Percentiles rank a stretch among this genome's conserved stretches.
Evolutionary conservation across 345 rosid genomes (phyloP).

Genomic region (Melaleuca quinquenervia): DNA sequence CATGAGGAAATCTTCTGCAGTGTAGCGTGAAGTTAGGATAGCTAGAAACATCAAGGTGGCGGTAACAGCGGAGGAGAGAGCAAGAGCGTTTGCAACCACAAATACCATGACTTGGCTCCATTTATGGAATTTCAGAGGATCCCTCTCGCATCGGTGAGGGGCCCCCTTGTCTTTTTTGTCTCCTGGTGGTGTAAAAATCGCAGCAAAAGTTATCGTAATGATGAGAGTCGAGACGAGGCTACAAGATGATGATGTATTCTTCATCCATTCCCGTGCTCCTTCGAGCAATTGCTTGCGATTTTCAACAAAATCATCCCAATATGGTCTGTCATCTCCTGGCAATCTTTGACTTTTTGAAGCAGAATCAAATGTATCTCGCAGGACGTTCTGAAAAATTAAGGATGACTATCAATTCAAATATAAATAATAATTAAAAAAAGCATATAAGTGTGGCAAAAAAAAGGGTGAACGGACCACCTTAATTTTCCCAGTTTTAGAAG

Average conservation of each 20-base stretch:
- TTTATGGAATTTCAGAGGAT: too few species aligned
- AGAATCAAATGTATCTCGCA: too few species aligned
- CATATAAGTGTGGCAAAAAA: too few species aligned
- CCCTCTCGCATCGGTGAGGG: too few species aligned
- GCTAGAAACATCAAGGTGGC: not conserved
- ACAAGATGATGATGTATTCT: not conserved
- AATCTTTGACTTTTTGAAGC: too few species aligned
- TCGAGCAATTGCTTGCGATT: not conserved
- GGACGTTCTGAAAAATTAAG: too few species aligned
- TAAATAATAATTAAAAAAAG: too few species aligned
- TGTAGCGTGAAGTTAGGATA: not conserved
- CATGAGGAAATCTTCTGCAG: not conserved
- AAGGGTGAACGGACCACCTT: not conserved
- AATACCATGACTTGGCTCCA: too few species aligned
- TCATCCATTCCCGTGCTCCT: not conserved
- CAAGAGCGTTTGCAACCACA: not conserved
- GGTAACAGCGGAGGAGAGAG: too few species aligned
- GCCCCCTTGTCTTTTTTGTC: not conserved
- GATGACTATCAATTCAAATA: too few species aligned
- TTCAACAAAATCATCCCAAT: not conserved
- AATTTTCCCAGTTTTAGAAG: fast-evolving
- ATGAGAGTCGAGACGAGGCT: not conserved
- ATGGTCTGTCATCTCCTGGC: not conserved
- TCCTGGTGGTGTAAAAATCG: not conserved
- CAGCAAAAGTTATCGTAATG: not conserved